Evolutionary conservation across 2,329 filamentous ascomycete species (phyloP), one percentile per base, ranked within the genome.

Genomic region (Zasmidium citrigriseum): DNA sequence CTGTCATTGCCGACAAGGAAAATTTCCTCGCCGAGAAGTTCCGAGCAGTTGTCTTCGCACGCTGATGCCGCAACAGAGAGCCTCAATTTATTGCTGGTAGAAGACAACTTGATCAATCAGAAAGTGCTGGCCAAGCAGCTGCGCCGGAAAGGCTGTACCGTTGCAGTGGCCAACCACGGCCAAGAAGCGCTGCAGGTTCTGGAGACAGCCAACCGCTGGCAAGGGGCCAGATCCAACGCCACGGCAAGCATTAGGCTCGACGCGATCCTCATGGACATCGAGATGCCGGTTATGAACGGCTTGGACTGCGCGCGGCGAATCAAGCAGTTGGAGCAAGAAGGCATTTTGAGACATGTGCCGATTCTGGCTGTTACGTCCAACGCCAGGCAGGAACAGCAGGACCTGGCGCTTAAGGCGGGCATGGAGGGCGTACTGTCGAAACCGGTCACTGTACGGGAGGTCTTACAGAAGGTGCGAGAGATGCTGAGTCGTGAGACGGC

Each of bases 301-400:
- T 44, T 72, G 29, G 68, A 66, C 20, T 70, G 68, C 23, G 65
- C 67, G 4, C 45, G 56, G 4, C 54, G 51, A 1, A 71, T 71
- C 23, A 57, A 69, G 18, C 38, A 60, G 48, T 54, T 66, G 46
- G 47, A 55, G 41, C 44, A 58, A 16, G 44, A 46, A 41, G 45
- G 38, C 57, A 61, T 11, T 16, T 14, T 38, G 78, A 83, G 49
- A 51, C 83, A n/a, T n/a, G n/a, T 90, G 11, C 87, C 88, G 1
- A 89, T 90, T 63, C 88, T 91, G 64, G 88, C 86, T 12, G 87
- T 89, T n/a, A 92, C 89, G 21, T 89, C 89, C 1, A 92, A 82
- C 89, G 54, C 77, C 81, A 27, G 76, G 78, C 57, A 87, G 89
- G 67, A 84, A 89, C 18, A 65, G 47, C 61, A 62, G 41, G 45